A percentile compares a stretch with the other conserved stretches of the same genome.
phyloP scores from a whole-genome alignment of 2,329 filamentous ascomycete genomes.

The Didymella keratinophila region DNA sequence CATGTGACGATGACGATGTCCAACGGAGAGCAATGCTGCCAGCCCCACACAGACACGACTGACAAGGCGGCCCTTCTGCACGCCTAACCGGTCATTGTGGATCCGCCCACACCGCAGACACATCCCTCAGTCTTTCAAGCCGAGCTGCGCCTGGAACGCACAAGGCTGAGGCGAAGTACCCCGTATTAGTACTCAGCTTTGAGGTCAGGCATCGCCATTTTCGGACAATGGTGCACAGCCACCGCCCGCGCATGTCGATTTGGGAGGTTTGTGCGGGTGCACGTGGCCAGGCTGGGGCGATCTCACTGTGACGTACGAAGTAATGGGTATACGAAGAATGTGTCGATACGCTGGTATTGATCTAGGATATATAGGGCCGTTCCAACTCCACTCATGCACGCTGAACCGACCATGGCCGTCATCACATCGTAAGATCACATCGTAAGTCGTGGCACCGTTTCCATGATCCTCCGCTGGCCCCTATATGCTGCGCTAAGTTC shows the following conservation, averaged over 20 bases:
- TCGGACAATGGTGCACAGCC: background rate
- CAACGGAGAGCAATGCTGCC: background rate
- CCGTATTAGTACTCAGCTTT: background rate
- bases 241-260: background rate
- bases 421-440: slow-evolving; percentile 14
- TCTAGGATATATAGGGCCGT: slow-evolving; percentile 2
- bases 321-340: background rate
- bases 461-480: background rate
- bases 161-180: slow-evolving; percentile 6
- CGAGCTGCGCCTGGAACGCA: background rate
- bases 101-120: slow-evolving; percentile 4
- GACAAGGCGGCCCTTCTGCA: slow-evolving; percentile 8
- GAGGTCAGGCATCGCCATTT: background rate
- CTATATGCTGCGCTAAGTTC: slow-evolving; percentile 1
- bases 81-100: slow-evolving; percentile 21
- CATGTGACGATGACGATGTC: background rate
- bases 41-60: slow-evolving; percentile 3
- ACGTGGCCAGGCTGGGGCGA: slow-evolving; percentile 2
- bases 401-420: slow-evolving; percentile 7
- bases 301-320: too few relatives aligned
- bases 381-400: slow-evolving; percentile 15
- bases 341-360: slow-evolving; percentile 4
- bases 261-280: background rate
- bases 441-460: background rate
- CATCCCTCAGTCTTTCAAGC: background rate